Percentiles rank a stretch among this genome's conserved stretches.
These are phyloP conservation scores for Cutaneotrichosporon sp. DNA, from an alignment of 1,284 basidiomycete genomes.

Conservation along the genomic window DNA sequence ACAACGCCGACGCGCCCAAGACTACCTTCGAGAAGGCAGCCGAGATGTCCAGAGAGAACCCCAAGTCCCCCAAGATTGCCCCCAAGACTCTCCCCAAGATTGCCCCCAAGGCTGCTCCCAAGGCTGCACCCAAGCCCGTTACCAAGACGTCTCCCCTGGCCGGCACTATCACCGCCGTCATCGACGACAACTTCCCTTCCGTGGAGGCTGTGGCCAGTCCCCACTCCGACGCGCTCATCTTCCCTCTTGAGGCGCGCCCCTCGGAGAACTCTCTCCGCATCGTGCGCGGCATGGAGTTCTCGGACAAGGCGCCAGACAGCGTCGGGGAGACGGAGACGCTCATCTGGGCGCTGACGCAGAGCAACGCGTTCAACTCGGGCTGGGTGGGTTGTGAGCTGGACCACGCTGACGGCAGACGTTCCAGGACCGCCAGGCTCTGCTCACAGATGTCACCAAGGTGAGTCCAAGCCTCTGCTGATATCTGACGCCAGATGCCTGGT, in stretches of 20 bases:
- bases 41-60: no score
- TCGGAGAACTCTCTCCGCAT: background rate
- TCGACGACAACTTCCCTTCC: conserved; percentile 1
- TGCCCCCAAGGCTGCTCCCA: no score
- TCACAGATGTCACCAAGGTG: conserved; percentile 15
- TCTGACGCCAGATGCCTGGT: conserved; percentile 30
- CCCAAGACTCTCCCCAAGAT: no score
- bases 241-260: conserved; percentile 6
- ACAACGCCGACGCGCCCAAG: background rate
- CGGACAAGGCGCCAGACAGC: background rate
- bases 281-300: background rate
- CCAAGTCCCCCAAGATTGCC: no score
- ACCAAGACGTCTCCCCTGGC: background rate
- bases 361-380: conserved; percentile 15
- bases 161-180: background rate
- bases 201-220: background rate
- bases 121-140: background rate
- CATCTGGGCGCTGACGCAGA: background rate
- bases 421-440: conserved; percentile 13
- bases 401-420: conserved; percentile 15
- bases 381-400: conserved; percentile 8
- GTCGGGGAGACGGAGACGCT: conserved; percentile 11
- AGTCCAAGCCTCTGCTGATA: background rate
- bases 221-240: conserved; percentile 13
- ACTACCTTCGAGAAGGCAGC: background rate